Evolutionary conservation across 495 filamentous ascomycete species (phyloP).

Genomic region (Penicillium antarcticum): DNA sequence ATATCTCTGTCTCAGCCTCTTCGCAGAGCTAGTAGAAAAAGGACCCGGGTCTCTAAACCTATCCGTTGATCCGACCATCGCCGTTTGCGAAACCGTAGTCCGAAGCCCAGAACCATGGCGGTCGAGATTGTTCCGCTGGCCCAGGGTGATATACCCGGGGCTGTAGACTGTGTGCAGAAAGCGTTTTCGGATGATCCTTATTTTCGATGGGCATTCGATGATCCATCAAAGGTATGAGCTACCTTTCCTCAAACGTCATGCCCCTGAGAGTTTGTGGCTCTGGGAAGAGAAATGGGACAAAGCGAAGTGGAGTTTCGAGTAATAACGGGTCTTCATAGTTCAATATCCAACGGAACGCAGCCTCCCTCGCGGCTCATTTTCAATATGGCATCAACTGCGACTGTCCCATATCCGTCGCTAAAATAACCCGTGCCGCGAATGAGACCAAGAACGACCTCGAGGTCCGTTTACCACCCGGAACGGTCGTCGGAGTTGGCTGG

Average conservation of each 20-base stretch:
- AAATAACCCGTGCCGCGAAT: constrained; percentile 23
- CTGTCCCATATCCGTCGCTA: constrained; percentile 62
- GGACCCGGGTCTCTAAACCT: constrained; percentile 18
- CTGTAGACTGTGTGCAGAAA: constrained; percentile 53
- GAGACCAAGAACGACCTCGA: constrained; percentile 15
- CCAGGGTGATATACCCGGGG: constrained; percentile 57
- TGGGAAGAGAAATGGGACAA: neutral
- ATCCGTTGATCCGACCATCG: constrained; percentile 13
- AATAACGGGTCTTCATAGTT: constrained; percentile 35
- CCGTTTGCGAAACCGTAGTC: constrained; percentile 18
- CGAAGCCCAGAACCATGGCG: constrained; percentile 41
- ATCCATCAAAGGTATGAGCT: constrained; percentile 47
- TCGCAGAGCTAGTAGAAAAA: constrained; percentile 35
- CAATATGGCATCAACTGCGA: constrained; percentile 56
- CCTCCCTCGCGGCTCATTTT: constrained; percentile 60
- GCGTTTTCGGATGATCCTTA: constrained; percentile 67
- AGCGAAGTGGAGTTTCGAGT: neutral
- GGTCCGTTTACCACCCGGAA: constrained; percentile 13
- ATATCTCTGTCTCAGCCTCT: constrained; percentile 38
- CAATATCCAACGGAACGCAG: constrained; percentile 54
- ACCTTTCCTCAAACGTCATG: neutral
- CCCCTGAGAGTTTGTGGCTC: neutral
- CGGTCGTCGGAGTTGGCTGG: constrained; percentile 60
- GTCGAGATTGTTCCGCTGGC: constrained; percentile 54
- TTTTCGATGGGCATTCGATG: constrained; percentile 57